A percentile compares a stretch with the other conserved stretches of the same genome.
These are phyloP conservation scores for Niveomyces coronatus DNA, from an alignment of 2,329 filamentous ascomycete genomes.

Conservation along the genomic window DNA sequence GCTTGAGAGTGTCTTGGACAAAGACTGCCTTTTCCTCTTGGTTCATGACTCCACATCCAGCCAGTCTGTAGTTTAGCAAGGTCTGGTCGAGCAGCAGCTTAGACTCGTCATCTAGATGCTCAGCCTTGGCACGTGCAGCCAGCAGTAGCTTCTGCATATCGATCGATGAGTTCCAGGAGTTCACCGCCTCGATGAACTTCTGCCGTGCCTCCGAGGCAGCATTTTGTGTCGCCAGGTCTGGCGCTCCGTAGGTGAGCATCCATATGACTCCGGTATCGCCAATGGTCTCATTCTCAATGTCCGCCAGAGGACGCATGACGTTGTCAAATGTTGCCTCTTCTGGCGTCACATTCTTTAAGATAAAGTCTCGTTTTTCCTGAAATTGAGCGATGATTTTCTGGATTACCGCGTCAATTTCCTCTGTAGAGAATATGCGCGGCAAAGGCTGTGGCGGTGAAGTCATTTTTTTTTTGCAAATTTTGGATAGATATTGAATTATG, in stretches of 20 bases:
- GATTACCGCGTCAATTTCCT: background rate
- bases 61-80: slow-evolving; percentile 40
- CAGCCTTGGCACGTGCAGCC: slow-evolving; percentile 27
- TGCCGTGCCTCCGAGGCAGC: slow-evolving; percentile 42
- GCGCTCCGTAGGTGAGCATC: slow-evolving; percentile 44
- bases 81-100: slow-evolving; percentile 40
- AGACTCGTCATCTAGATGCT: slow-evolving; percentile 35
- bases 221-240: slow-evolving; percentile 37
- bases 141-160: slow-evolving; percentile 32
- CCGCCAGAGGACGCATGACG: slow-evolving; percentile 44
- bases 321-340: slow-evolving; percentile 29
- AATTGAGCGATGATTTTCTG: background rate
- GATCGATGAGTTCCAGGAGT: slow-evolving; percentile 34
- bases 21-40: slow-evolving; percentile 39
- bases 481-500: too few relatives aligned
- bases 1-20: slow-evolving; percentile 43
- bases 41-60: slow-evolving; percentile 38
- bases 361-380: background rate
- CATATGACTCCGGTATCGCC: slow-evolving; percentile 41
- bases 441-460: background rate
- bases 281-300: slow-evolving; percentile 38
- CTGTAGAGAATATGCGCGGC: background rate
- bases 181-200: slow-evolving; percentile 26
- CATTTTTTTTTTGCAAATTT: too few relatives aligned
- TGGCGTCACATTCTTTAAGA: background rate